phyloP scores from a whole-genome alignment of 2,329 filamentous ascomycete species.

The Aspergillus sp. region DNA sequence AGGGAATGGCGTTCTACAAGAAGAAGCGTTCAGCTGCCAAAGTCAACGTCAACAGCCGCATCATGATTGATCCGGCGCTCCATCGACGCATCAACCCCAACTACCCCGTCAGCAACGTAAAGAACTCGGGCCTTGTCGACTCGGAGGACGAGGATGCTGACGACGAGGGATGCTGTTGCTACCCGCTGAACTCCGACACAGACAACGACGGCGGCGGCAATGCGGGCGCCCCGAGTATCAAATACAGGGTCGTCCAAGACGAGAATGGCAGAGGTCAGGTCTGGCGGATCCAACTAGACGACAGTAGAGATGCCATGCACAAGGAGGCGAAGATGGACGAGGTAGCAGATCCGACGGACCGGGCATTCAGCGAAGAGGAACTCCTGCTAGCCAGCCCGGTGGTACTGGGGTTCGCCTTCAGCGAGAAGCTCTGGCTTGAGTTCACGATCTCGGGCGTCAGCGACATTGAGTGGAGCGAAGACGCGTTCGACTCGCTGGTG shows the following conservation, averaged over 20 bases:
- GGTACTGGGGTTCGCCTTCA: slow-evolving; percentile 77
- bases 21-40: slow-evolving; percentile 65
- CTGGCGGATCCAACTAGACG: slow-evolving; percentile 48
- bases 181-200: slow-evolving; percentile 25
- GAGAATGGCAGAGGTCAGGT: slow-evolving; percentile 44
- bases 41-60: slow-evolving; percentile 74
- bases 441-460: slow-evolving; percentile 70
- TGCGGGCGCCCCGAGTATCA: slow-evolving; percentile 27
- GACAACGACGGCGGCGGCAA: slow-evolving; percentile 28
- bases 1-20: slow-evolving; percentile 78
- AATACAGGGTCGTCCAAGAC: slow-evolving; percentile 47
- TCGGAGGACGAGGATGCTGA: slow-evolving; percentile 35
- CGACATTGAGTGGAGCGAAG: slow-evolving; percentile 76
- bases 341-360: slow-evolving; percentile 27
- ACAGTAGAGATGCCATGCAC: slow-evolving; percentile 46
- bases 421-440: slow-evolving; percentile 83
- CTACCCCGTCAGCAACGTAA: slow-evolving; percentile 66
- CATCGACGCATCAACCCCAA: slow-evolving; percentile 81
- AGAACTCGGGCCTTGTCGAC: slow-evolving; percentile 54
- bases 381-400: slow-evolving; percentile 75
- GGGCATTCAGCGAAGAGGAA: slow-evolving; percentile 69
- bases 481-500: slow-evolving; percentile 73
- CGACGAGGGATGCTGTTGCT: slow-evolving; percentile 34
- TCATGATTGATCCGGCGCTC: slow-evolving; percentile 79
- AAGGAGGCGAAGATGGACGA: slow-evolving; percentile 50